phyloP scores from a whole-genome alignment of 129 eudicot genomes.

The Artemisia tridentata region DNA sequence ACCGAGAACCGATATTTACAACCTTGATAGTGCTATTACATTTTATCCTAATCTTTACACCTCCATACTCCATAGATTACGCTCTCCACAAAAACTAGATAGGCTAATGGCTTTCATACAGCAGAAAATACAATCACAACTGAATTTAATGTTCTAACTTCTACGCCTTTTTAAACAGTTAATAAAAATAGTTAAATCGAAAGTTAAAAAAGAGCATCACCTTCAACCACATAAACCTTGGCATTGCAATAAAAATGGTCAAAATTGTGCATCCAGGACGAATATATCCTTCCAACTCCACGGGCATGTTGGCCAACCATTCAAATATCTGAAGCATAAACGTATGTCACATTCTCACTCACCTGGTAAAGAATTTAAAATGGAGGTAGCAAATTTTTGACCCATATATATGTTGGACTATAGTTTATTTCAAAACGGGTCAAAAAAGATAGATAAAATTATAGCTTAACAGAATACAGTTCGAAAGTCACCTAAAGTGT shows the following conservation, averaged over 20 bases:
- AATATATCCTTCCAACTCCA: conserved; percentile 96
- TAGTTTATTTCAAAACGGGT: background rate
- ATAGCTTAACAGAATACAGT: background rate
- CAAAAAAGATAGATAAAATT: background rate
- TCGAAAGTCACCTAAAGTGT: background rate
- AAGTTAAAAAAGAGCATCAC: conserved; percentile 32
- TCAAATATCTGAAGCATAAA: conserved; percentile 68
- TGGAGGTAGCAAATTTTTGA: background rate
- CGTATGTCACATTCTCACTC: conserved; percentile 39
- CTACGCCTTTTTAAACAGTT: background rate
- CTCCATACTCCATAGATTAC: no score
- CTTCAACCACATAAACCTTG: conserved; percentile 78
- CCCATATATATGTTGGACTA: background rate
- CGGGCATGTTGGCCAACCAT: conserved; percentile 97
- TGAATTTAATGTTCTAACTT: no score
- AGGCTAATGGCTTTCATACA: no score
- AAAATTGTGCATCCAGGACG: conserved; percentile 98
- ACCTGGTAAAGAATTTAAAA: conserved; percentile 23
- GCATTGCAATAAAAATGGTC: conserved; percentile 85
- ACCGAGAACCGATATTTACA: no score
- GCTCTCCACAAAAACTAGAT: no score
- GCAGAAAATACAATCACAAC: no score
- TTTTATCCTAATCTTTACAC: no score
- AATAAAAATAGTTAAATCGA: background rate
- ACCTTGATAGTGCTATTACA: no score